These are phyloP conservation scores for Pholiota conissans DNA, from an alignment of 768 basidiomycete genomes.

Conservation along the genomic window DNA sequence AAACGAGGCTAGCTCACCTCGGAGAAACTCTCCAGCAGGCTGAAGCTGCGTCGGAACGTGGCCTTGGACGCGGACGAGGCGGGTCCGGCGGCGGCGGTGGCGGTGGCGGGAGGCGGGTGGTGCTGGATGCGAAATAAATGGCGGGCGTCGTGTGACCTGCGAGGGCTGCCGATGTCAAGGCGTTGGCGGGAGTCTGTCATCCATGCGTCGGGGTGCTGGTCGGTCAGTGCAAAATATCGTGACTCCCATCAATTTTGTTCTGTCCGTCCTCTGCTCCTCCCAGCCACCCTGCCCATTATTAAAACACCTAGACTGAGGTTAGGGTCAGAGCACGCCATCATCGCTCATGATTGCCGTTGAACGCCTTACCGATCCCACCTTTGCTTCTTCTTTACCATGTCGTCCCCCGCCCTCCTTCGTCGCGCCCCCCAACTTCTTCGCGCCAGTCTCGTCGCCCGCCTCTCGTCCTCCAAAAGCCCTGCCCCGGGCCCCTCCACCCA, in stretches of 20 bases:
- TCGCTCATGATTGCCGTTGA: not conserved
- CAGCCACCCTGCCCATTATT: too few species aligned
- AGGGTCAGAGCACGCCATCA: conserved; percentile 19
- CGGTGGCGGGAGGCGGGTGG: too few species aligned
- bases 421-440: not conserved
- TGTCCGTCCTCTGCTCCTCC: not conserved
- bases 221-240: not conserved
- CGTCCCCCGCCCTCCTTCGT: conserved; percentile 1
- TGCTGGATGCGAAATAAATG: too few species aligned
- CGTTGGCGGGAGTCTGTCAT: conserved; percentile 1
- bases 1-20: conserved; percentile 16
- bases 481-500: not conserved
- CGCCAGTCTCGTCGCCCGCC: not conserved
- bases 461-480: not conserved
- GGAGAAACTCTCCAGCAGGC: conserved; percentile 10
- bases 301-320: conserved; percentile 12
- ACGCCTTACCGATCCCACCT: not conserved
- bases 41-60: conserved; percentile 4
- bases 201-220: not conserved
- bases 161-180: conserved; percentile 4
- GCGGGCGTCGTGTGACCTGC: not conserved
- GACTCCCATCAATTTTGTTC: not conserved
- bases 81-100: not conserved
- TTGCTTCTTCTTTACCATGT: conserved; percentile 7
- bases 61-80: not conserved